These are phyloP conservation scores for Fusarium pseudoanthophilum DNA, from an alignment of 2,329 filamentous ascomycete genomes.

Conservation along the genomic window DNA sequence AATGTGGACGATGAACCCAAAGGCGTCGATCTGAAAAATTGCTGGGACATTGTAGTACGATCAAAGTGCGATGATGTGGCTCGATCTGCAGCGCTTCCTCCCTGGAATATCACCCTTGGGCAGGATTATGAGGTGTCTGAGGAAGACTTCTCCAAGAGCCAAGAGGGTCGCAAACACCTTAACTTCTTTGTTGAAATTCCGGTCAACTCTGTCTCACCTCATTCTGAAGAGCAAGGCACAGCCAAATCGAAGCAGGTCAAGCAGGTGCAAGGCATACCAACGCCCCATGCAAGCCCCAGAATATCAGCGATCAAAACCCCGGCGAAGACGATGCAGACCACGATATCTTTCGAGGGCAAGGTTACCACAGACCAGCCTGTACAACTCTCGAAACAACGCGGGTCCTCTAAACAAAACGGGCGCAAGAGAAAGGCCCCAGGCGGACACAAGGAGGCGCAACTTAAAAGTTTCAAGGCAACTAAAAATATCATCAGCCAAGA, in stretches of 20 bases:
- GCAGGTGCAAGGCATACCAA: slow-evolving; percentile 63
- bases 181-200: slow-evolving; percentile 47
- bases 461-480: slow-evolving; percentile 47
- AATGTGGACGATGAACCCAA: slow-evolving; percentile 88
- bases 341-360: slow-evolving; percentile 56
- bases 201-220: slow-evolving; percentile 30
- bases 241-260: slow-evolving; percentile 55
- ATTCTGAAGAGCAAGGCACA: slow-evolving; percentile 40
- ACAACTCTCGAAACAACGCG: slow-evolving; percentile 47
- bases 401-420: slow-evolving; percentile 46
- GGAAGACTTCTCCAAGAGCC: slow-evolving; percentile 55
- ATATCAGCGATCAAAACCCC: slow-evolving; percentile 55
- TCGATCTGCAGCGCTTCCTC: slow-evolving; percentile 71
- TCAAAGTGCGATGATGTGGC: slow-evolving; percentile 92
- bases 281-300: slow-evolving; percentile 67
- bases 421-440: slow-evolving; percentile 50
- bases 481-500: slow-evolving; percentile 34
- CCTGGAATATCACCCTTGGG: slow-evolving; percentile 66
- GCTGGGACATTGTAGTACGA: slow-evolving; percentile 90
- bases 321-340: slow-evolving; percentile 62
- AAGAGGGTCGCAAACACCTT: slow-evolving; percentile 48
- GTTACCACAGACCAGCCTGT: slow-evolving; percentile 23
- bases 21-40: slow-evolving; percentile 86
- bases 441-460: slow-evolving; percentile 55
- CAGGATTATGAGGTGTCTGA: slow-evolving; percentile 60